Conservation (phyloP, 1,284 basidiomycete genomes). For the Leccinum proliferum region DNA sequence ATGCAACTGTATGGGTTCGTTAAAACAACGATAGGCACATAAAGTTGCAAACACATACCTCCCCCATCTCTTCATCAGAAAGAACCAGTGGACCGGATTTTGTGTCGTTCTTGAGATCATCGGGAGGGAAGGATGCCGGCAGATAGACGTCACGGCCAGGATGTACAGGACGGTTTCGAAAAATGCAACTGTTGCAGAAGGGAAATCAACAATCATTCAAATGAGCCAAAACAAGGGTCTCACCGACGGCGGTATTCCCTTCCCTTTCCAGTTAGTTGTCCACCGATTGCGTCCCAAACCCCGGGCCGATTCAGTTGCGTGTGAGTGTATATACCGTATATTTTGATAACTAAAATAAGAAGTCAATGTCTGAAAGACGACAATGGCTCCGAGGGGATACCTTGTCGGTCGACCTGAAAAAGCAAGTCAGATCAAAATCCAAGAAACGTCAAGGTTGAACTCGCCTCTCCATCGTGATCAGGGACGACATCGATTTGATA, state of each 20-base stretch:
- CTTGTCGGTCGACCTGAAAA: conserved; percentile 48
- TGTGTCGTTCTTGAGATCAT: conserved; percentile 2
- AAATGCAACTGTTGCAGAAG: conserved; percentile 35
- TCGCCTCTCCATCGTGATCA: conserved; percentile 44
- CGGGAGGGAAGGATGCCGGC: conserved; percentile 38
- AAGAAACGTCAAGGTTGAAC: conserved; percentile 13
- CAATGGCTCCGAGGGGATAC: conserved; percentile 24
- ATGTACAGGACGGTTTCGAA: conserved; percentile 34
- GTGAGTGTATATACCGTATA: conserved; percentile 63
- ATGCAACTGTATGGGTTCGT: conserved; percentile 37
- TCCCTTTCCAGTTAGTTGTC: conserved; percentile 42
- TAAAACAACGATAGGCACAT: conserved; percentile 5
- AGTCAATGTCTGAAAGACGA: background rate
- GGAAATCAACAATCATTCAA: background rate
- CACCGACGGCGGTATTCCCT: conserved; percentile 48
- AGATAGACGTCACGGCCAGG: conserved; percentile 39
- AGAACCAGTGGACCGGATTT: conserved; percentile 9
- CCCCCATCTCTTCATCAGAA: conserved; percentile 17
- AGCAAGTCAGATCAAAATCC: background rate
- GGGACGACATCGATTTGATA: conserved; percentile 60
- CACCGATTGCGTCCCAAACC: conserved; percentile 54
- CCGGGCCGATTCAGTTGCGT: conserved; percentile 42
- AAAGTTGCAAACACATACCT: conserved; percentile 14
- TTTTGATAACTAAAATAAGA: conserved; percentile 39
- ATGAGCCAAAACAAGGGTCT: background rate